These are phyloP conservation scores for Starmerella floricola DNA, from an alignment of 805 yeast genomes.

Conservation along the genomic window DNA sequence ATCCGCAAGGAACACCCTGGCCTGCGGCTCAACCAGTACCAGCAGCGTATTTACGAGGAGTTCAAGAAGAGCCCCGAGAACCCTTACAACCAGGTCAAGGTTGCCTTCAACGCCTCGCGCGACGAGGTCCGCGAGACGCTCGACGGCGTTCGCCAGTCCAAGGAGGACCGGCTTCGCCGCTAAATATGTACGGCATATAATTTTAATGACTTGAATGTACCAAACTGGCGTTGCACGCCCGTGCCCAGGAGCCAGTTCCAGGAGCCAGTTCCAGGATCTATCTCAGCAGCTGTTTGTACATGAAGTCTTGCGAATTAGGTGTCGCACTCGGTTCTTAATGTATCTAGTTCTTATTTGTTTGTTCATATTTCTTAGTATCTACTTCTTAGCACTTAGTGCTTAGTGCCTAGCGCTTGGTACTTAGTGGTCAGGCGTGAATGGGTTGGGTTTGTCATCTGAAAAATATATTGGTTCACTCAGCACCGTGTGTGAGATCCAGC, in stretches of 20 bases:
- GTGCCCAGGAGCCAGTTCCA: no score
- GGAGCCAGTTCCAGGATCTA: no score
- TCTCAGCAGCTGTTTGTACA: no score
- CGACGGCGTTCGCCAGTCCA: conserved; percentile 37
- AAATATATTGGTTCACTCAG: not conserved
- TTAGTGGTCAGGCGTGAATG: no score
- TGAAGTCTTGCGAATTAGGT: no score
- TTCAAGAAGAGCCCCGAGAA: conserved; percentile 70
- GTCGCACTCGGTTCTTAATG: no score
- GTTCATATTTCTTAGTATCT: no score
- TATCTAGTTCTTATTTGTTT: no score
- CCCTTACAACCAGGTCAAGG: conserved; percentile 70
- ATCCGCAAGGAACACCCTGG: conserved; percentile 68
- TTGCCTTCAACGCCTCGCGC: conserved; percentile 48
- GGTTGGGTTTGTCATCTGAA: conserved; percentile 10
- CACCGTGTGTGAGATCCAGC: not conserved
- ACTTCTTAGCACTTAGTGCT: no score
- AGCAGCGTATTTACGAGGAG: conserved; percentile 63
- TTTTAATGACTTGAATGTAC: not conserved
- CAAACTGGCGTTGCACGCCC: no score
- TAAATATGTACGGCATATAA: not conserved
- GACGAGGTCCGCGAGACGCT: conserved; percentile 39
- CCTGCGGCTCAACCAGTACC: conserved; percentile 62
- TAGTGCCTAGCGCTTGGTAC: no score
- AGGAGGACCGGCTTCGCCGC: conserved; percentile 33